phyloP scores from a whole-genome alignment of 2,329 filamentous ascomycete genomes.

The Claviceps maximensis region DNA sequence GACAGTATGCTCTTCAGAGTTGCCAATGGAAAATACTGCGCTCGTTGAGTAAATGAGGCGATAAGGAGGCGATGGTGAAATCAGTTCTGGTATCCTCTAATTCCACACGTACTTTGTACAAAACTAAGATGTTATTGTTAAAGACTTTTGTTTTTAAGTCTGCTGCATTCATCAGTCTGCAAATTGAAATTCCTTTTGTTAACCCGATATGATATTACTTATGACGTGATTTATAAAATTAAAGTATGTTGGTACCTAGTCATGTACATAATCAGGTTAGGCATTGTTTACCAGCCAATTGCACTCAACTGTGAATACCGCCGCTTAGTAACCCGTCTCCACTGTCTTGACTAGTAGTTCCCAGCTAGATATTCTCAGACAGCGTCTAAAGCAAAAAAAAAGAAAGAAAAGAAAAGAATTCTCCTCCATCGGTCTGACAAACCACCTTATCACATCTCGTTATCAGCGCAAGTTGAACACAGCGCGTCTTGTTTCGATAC shows the following conservation, averaged over 20 bases:
- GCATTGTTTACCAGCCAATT: not conserved
- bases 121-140: not conserved
- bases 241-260: too few species aligned
- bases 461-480: not conserved
- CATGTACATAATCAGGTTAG: too few species aligned
- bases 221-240: not conserved
- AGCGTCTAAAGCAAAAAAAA: not conserved
- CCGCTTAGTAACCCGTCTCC: not conserved
- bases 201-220: not conserved
- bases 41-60: not conserved
- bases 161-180: not conserved
- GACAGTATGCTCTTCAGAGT: not conserved
- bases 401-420: too few species aligned
- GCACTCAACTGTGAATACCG: not conserved
- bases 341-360: not conserved
- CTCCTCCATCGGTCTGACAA: not conserved
- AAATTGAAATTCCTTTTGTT: not conserved
- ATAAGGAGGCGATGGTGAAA: not conserved
- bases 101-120: conserved; percentile 1
- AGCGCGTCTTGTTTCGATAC: not conserved
- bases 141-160: not conserved
- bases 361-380: not conserved
- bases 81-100: not conserved
- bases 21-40: not conserved
- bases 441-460: not conserved